These are phyloP conservation scores for Angomonas deanei DNA, from an alignment of 208 protist genomes.

Conservation along the genomic window DNA sequence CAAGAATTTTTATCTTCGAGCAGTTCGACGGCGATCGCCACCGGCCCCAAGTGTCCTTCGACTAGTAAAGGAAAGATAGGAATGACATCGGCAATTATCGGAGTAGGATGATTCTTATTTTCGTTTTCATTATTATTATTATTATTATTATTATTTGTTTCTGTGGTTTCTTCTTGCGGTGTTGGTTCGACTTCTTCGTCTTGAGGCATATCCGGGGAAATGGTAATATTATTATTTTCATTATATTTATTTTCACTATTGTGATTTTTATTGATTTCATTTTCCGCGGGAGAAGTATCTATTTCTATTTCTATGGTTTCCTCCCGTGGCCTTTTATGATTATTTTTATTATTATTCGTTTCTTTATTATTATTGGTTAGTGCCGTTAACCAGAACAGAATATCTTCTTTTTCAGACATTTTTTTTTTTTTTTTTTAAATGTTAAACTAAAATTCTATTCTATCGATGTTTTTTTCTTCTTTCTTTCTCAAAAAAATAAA, in stretches of 20 bases:
- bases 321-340: neutral
- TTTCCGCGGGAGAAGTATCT: too few species aligned
- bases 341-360: neutral
- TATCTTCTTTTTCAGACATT: too few species aligned
- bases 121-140: neutral
- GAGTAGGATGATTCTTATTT: neutral
- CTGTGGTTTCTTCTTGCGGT: neutral
- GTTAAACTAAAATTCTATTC: too few species aligned
- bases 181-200: too few species aligned
- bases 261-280: neutral
- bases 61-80: neutral
- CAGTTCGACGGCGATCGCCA: neutral
- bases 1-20: neutral
- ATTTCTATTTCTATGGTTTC: too few species aligned
- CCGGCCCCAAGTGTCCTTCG: neutral
- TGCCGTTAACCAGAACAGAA: neutral
- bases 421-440: too few species aligned
- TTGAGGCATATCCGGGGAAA: too few species aligned
- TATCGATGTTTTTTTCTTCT: too few species aligned
- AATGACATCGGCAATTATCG: neutral
- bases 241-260: neutral
- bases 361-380: constrained; percentile 2
- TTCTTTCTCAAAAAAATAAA: too few species aligned
- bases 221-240: neutral
- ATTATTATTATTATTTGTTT: neutral